Percentiles rank a stretch among this genome's conserved stretches.
Conservation (phyloP, 306 rosid species). For the Oxytropis ochrocephala region DNA sequence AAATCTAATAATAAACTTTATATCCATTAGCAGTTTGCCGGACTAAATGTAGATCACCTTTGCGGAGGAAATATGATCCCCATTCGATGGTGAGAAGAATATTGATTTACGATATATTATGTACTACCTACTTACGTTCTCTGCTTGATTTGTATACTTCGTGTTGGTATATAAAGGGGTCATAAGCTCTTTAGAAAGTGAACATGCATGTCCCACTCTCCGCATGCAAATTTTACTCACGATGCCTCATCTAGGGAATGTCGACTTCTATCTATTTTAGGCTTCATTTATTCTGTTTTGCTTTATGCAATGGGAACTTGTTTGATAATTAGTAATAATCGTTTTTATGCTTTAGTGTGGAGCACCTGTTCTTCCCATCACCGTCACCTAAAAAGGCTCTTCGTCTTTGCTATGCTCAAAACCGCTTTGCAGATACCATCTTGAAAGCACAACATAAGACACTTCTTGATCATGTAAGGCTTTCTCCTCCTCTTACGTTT, state of each 20-base stretch:
- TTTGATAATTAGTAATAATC: background rate
- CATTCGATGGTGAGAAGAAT: conserved; percentile 78
- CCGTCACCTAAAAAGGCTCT: conserved; percentile 81
- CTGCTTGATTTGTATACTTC: conserved; percentile 37
- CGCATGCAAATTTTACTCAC: too few relatives aligned
- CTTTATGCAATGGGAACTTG: background rate
- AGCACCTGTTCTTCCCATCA: conserved; percentile 38
- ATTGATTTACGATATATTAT: conserved; percentile 17
- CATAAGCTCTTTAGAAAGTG: too few relatives aligned
- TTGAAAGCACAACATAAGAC: too few relatives aligned
- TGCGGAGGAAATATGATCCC: conserved; percentile 51
- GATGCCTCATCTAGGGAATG: too few relatives aligned
- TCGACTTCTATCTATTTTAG: too few relatives aligned
- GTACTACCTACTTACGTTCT: background rate
- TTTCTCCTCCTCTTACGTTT: too few relatives aligned
- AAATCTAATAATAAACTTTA: too few relatives aligned
- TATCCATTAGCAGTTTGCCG: conserved; percentile 42
- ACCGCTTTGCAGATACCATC: too few relatives aligned
- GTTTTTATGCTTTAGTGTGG: conserved; percentile 35
- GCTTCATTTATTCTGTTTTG: background rate
- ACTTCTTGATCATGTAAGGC: too few relatives aligned
- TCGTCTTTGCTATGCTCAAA: too few relatives aligned
- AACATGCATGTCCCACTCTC: too few relatives aligned
- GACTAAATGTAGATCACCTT: conserved; percentile 31
- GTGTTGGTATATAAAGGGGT: conserved; percentile 48